phyloP scores from a whole-genome alignment of 73 alveolate genomes.

The Blepharisma stoltei region DNA sequence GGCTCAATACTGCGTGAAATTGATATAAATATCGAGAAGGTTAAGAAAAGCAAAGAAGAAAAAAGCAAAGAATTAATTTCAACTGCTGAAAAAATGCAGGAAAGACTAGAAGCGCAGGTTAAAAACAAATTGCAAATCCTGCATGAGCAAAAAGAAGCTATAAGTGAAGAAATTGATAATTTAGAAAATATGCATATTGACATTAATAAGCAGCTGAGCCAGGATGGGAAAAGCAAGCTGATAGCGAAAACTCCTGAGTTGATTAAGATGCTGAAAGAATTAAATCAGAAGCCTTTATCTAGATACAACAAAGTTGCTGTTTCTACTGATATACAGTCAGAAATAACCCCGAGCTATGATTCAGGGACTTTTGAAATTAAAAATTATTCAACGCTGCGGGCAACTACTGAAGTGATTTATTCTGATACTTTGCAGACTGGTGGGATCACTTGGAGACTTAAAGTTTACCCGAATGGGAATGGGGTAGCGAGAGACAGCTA shows the following conservation, averaged over 20 bases:
- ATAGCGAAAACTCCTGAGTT: constrained; percentile 55
- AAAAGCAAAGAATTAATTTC: constrained; percentile 75
- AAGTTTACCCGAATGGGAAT: constrained; percentile 92
- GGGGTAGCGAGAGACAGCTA: constrained; percentile 82
- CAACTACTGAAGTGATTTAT: constrained; percentile 72
- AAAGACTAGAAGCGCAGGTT: constrained; percentile 63
- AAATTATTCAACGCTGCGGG: constrained; percentile 54
- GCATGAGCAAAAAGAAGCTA: constrained; percentile 36
- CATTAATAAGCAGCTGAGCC: constrained; percentile 28
- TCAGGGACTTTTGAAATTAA: constrained; percentile 65
- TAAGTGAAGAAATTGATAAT: constrained; percentile 41
- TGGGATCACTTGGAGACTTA: constrained; percentile 91
- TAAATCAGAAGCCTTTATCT: constrained; percentile 46
- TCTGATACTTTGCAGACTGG: constrained; percentile 73
- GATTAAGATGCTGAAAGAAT: constrained; percentile 48
- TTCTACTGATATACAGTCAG: constrained; percentile 57
- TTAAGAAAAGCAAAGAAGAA: constrained; percentile 83
- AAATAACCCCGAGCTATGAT: constrained; percentile 84
- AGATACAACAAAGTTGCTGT: constrained; percentile 54
- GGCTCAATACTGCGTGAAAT: constrained; percentile 64
- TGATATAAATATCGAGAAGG: constrained; percentile 66
- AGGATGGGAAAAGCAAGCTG: constrained; percentile 51
- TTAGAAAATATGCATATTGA: constrained; percentile 35
- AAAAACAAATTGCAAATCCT: constrained; percentile 47
- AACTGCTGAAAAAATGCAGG: constrained; percentile 61